Percentiles rank a stretch among this genome's conserved stretches.
These are phyloP conservation scores for Epithele typhae DNA, from an alignment of 768 basidiomycete genomes.

Conservation along the genomic window DNA sequence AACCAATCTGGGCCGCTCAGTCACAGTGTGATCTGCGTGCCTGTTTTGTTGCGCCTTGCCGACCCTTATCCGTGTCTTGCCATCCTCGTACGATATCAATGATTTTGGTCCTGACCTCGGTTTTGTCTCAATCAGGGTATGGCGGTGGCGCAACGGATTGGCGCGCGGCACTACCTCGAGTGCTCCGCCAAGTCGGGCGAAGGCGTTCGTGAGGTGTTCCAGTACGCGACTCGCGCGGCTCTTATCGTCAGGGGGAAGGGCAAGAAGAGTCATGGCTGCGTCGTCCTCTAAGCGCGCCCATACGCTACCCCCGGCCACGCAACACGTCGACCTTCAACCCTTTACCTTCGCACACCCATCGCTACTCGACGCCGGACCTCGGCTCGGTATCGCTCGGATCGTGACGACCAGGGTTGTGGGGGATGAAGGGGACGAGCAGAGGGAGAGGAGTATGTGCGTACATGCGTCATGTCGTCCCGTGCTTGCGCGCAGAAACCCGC, in stretches of 20 bases:
- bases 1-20: neutral
- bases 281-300: slow-evolving; percentile 36
- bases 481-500: neutral
- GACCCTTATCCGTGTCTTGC: neutral
- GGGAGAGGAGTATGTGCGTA: neutral
- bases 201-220: slow-evolving; percentile 98
- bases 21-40: too few relatives aligned
- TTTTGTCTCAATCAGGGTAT: slow-evolving; percentile 58
- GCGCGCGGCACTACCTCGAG: slow-evolving; percentile 94
- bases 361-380: neutral
- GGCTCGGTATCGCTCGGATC: neutral
- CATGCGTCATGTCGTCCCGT: neutral
- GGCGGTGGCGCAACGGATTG: slow-evolving; percentile 94
- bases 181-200: slow-evolving; percentile 96
- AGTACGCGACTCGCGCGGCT: slow-evolving; percentile 92
- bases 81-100: neutral
- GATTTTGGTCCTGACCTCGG: slow-evolving; percentile 3
- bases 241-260: slow-evolving; percentile 57
- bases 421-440: neutral
- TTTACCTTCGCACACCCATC: neutral
- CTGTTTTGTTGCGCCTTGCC: too few relatives aligned
- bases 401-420: neutral
- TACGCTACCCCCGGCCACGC: neutral
- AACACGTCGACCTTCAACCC: neutral
- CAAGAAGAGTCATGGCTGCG: slow-evolving; percentile 37